Percentiles rank a stretch among this genome's conserved stretches.
Evolutionary conservation across 2,329 filamentous ascomycete species (phyloP).

Genomic region (Thelonectria olida): DNA sequence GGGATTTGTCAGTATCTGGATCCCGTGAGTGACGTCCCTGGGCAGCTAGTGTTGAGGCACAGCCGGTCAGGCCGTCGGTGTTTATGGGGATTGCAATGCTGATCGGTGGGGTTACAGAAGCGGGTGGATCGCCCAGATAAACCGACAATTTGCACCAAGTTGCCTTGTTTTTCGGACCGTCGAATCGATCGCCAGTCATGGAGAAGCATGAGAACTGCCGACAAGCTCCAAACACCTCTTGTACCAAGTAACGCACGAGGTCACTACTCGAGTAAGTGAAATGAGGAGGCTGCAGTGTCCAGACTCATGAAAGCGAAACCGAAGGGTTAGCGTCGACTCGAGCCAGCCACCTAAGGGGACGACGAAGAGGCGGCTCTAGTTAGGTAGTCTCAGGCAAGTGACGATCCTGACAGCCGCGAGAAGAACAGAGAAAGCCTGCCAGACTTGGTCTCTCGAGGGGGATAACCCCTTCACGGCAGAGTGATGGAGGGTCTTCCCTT

Average conservation of each 20-base stretch:
- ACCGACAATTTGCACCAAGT: conserved; percentile 12
- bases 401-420: neutral
- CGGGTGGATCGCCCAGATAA: conserved; percentile 14
- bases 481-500: conserved; percentile 11
- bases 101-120: conserved; percentile 30
- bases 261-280: no score
- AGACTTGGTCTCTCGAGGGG: conserved; percentile 5
- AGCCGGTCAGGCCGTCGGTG: conserved; percentile 37
- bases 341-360: neutral
- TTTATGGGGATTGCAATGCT: conserved; percentile 27
- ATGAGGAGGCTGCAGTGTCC: neutral
- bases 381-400: neutral
- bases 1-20: conserved; percentile 20
- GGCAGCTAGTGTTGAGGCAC: conserved; percentile 31
- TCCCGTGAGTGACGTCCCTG: conserved; percentile 20
- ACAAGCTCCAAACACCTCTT: no score
- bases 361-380: neutral
- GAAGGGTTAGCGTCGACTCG: neutral
- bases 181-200: no score
- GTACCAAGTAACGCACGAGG: no score
- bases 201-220: no score
- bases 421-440: neutral
- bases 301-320: neutral
- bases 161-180: neutral
- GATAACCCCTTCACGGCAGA: conserved; percentile 2